Base-by-base conservation (phyloP, 768 basidiomycete species). In the Termitomyces sp. region DNA sequence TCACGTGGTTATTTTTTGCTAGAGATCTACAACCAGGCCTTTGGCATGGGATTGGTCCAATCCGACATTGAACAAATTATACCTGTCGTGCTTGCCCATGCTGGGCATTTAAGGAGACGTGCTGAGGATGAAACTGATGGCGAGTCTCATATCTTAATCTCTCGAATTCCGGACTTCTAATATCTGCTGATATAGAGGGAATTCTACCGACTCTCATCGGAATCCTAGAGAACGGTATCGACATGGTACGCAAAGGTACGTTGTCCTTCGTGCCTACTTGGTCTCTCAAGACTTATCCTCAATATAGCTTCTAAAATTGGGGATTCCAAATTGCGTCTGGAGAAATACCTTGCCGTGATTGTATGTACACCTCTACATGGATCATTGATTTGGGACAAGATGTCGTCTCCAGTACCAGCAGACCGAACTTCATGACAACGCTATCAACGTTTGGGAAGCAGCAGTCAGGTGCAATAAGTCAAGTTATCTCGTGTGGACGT, bases 321-420 rank as follows among this genome's bases (percentile, higher is more conserved):
- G 2, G 96, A 98, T 69, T 75, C 86, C 2, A 81, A 84, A 43
- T 73, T 91, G 48, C 82, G 89, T 46, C 72, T 98, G 30, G 95
- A 99, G 68, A 94, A 89, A 63, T 92, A 86, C 66, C 75, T 95
- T 17, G 79, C 86, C 40, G 79, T 82, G 45, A 73, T 91, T 48
- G 95, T 96, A 65, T 60, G 89, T 78, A 6, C 14, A 32, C 39
- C 32, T 14, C 37, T 3, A 19, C 30, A 9, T 28, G 25, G 3
- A 32, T 16, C n/a, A 5, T 5, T 30, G 17, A 5, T 21, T 2
- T 12, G 40, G 47, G 43, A 53, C 30, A 34, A 35, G 34, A 50
- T 28, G 17, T 25, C 17, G 25, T 52, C 35, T 28, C 43, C 27
- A 62, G 61, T 62, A 62, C 64, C 64, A 64, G 56, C 60, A 73